phyloP scores from a whole-genome alignment of 257 asterid species.

The Solanum ahanhuiri region DNA sequence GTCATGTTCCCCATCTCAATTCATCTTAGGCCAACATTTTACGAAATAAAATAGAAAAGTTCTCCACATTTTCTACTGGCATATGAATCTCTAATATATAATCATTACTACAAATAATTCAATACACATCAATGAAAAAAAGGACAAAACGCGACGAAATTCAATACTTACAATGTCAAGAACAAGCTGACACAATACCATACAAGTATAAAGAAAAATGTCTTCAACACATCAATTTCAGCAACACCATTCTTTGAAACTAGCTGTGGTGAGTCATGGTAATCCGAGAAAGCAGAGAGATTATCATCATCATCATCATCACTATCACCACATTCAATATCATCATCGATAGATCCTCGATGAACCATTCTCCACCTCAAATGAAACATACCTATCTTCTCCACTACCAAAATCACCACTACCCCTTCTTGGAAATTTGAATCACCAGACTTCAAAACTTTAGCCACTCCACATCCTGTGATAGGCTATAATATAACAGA shows the following conservation, averaged over 20 bases:
- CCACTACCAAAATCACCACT: conserved; percentile 10
- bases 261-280: conserved; percentile 9
- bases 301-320: neutral
- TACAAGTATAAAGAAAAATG: conserved; percentile 63
- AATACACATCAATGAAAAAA: neutral
- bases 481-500: too few species aligned
- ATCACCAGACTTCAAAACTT: too few species aligned
- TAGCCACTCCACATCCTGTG: too few species aligned
- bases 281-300: neutral
- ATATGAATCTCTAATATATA: neutral
- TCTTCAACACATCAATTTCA: conserved; percentile 61
- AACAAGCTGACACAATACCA: conserved; percentile 97
- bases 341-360: conserved; percentile 7
- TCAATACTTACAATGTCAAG: conserved; percentile 68
- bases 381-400: conserved; percentile 43
- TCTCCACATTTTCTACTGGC: neutral
- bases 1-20: neutral
- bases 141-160: neutral
- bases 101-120: neutral
- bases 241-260: conserved; percentile 24
- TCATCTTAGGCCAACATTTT: neutral
- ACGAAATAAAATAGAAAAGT: neutral
- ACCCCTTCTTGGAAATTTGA: conserved; percentile 2
- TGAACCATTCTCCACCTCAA: conserved; percentile 47
- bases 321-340: neutral